Percentiles rank a stretch among this genome's conserved stretches.
phyloP scores from a whole-genome alignment of 2,329 filamentous ascomycete species.

The Elsinoe fawcettii region DNA sequence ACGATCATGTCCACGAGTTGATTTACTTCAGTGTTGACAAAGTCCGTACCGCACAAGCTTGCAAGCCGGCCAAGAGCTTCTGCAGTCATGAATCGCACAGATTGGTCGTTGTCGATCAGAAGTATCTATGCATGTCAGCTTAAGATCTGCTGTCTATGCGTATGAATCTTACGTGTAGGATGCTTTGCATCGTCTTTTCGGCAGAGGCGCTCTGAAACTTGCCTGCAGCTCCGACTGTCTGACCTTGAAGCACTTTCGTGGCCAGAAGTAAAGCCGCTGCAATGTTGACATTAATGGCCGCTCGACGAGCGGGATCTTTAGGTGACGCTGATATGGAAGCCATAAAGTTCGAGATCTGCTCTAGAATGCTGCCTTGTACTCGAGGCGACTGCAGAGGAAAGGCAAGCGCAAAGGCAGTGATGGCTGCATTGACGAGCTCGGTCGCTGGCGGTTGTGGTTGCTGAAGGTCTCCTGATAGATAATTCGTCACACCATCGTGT shows the following conservation, averaged over 20 bases:
- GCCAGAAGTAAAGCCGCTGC: slow-evolving; percentile 72
- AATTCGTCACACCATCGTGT: slow-evolving; percentile 79
- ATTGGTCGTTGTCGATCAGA: slow-evolving; percentile 74
- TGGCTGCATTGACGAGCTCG: slow-evolving; percentile 89
- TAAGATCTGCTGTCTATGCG: neutral
- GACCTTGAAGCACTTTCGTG: slow-evolving; percentile 75
- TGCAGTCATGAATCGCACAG: slow-evolving; percentile 76
- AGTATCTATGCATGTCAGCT: slow-evolving; percentile 46
- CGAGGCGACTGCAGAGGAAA: slow-evolving; percentile 83
- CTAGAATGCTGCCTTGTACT: slow-evolving; percentile 90
- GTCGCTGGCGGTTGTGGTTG: slow-evolving; percentile 72
- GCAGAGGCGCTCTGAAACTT: slow-evolving; percentile 62
- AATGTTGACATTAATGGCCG: slow-evolving; percentile 85
- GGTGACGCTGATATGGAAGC: slow-evolving; percentile 76
- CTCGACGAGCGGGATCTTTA: slow-evolving; percentile 69
- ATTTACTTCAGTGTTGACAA: slow-evolving; percentile 85
- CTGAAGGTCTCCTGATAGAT: slow-evolving; percentile 44
- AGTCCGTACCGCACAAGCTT: slow-evolving; percentile 72
- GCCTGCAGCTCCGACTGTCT: slow-evolving; percentile 62
- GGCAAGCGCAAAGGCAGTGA: slow-evolving; percentile 84
- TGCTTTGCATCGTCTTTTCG: slow-evolving; percentile 59
- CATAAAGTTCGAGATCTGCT: slow-evolving; percentile 87
- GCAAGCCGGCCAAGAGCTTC: slow-evolving; percentile 81
- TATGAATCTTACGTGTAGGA: slow-evolving; percentile 63
- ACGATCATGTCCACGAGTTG: slow-evolving; percentile 91